phyloP scores from a whole-genome alignment of 192 early-diverging fungal species.

The Rhizoclosmatium sp. region DNA sequence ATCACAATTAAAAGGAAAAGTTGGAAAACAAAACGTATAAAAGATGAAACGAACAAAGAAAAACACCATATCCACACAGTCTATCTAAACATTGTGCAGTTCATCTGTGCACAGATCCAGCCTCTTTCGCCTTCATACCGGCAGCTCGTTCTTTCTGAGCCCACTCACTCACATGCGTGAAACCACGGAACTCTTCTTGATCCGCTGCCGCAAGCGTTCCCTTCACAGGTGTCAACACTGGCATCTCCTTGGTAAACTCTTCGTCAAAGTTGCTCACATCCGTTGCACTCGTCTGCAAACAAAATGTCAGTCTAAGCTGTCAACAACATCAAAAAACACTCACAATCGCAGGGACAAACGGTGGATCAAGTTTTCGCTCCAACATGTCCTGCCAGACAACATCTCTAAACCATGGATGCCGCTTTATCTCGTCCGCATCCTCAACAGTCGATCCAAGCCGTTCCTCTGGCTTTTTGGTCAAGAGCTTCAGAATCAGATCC shows the following conservation, averaged over 20 bases:
- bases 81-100: too few species aligned
- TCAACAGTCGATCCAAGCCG: constrained; percentile 83
- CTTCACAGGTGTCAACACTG: constrained; percentile 91
- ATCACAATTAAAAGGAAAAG: not conserved
- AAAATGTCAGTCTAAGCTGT: not conserved
- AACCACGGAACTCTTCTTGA: constrained; percentile 94
- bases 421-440: constrained; percentile 91
- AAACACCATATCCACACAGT: not conserved
- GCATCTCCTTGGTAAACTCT: constrained; percentile 96
- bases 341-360: constrained; percentile 89
- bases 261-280: constrained; percentile 99
- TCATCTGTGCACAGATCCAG: not conserved
- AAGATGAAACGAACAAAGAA: not conserved
- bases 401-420: constrained; percentile 85
- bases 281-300: constrained; percentile 63
- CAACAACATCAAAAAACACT: constrained; percentile 39
- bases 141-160: constrained; percentile 33
- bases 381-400: constrained; percentile 93
- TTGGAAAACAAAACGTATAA: not conserved
- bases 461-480: constrained; percentile 85
- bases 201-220: constrained; percentile 79
- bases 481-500: constrained; percentile 85
- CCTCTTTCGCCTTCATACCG: not conserved
- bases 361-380: constrained; percentile 82
- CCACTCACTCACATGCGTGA: constrained; percentile 84